Percentiles rank a stretch among this genome's conserved stretches.
Evolutionary conservation across 768 basidiomycete genomes (phyloP).

Genomic region (Termitomyces sp.): DNA sequence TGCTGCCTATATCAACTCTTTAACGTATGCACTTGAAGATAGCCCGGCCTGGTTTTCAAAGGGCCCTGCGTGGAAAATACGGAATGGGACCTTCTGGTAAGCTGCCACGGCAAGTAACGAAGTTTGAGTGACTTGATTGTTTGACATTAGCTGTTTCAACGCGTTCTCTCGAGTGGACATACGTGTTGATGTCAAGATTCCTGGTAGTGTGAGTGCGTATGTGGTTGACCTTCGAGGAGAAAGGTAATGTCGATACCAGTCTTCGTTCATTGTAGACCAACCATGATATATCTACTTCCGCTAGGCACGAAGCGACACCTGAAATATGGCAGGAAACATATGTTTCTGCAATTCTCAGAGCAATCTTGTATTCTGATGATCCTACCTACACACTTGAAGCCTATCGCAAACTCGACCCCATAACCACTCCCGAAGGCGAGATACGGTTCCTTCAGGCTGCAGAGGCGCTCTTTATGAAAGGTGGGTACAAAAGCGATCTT

Average conservation of each 20-base stretch:
- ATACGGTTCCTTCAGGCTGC: slow-evolving; percentile 86
- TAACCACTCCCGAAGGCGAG: slow-evolving; percentile 85
- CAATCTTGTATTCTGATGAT: slow-evolving; percentile 96
- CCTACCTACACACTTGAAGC: slow-evolving; percentile 87
- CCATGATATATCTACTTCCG: not conserved
- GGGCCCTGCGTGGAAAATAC: slow-evolving; percentile 81
- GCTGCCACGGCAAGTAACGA: slow-evolving; percentile 17
- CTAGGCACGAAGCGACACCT: slow-evolving; percentile 82
- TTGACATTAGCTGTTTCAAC: slow-evolving; percentile 76
- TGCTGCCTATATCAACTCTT: slow-evolving; percentile 96
- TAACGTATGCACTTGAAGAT: slow-evolving; percentile 95
- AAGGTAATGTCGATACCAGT: slow-evolving; percentile 47
- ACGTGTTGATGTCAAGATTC: slow-evolving; percentile 96
- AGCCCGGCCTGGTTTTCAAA: slow-evolving; percentile 90
- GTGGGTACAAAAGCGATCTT: slow-evolving; percentile 20
- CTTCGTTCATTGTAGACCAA: not conserved
- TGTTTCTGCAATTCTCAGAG: slow-evolving; percentile 84
- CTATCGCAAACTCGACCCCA: slow-evolving; percentile 93
- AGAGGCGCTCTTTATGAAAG: slow-evolving; percentile 85
- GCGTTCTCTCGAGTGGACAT: slow-evolving; percentile 97
- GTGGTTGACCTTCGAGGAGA: slow-evolving; percentile 93
- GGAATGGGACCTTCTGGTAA: slow-evolving; percentile 90
- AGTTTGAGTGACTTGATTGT: not conserved
- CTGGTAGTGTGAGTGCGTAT: slow-evolving; percentile 93
- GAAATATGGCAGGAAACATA: slow-evolving; percentile 98